These are phyloP conservation scores for Lipomyces japonicus DNA, from an alignment of 805 yeast genomes.

Conservation along the genomic window DNA sequence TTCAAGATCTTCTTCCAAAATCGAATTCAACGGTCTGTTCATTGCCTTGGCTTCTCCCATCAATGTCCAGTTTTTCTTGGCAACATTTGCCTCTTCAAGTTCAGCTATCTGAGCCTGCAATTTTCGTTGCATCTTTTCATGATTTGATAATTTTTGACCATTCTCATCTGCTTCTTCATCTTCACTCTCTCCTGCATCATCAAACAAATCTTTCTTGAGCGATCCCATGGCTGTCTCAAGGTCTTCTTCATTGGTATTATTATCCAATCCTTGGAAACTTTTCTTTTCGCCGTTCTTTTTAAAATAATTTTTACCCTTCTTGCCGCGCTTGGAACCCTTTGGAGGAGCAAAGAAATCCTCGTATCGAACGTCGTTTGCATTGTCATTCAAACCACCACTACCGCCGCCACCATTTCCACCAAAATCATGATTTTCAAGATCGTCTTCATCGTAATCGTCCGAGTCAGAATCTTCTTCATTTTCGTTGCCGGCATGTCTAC, in stretches of 20 bases:
- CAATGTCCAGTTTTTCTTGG: constrained; percentile 90
- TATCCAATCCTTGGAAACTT: constrained; percentile 31
- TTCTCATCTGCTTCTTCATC: constrained; percentile 57
- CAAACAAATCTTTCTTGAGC: constrained; percentile 40
- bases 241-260: constrained; percentile 30
- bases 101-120: constrained; percentile 72
- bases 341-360: constrained; percentile 43
- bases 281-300: constrained; percentile 19
- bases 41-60: constrained; percentile 85
- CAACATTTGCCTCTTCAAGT: constrained; percentile 82
- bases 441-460: constrained; percentile 36
- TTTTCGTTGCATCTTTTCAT: constrained; percentile 68
- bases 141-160: constrained; percentile 55
- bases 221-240: constrained; percentile 35
- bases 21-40: constrained; percentile 79
- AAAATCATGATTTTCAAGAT: constrained; percentile 42
- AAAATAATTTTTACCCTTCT: constrained; percentile 4
- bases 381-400: constrained; percentile 15
- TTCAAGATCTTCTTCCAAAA: constrained; percentile 75
- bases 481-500: background rate
- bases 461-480: constrained; percentile 6
- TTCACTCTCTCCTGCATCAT: constrained; percentile 56
- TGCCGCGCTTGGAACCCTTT: constrained; percentile 19
- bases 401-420: constrained; percentile 4
- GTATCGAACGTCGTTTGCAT: constrained; percentile 36